phyloP scores from a whole-genome alignment of 148 eudicot species.

The Heliosperma pusillum region DNA sequence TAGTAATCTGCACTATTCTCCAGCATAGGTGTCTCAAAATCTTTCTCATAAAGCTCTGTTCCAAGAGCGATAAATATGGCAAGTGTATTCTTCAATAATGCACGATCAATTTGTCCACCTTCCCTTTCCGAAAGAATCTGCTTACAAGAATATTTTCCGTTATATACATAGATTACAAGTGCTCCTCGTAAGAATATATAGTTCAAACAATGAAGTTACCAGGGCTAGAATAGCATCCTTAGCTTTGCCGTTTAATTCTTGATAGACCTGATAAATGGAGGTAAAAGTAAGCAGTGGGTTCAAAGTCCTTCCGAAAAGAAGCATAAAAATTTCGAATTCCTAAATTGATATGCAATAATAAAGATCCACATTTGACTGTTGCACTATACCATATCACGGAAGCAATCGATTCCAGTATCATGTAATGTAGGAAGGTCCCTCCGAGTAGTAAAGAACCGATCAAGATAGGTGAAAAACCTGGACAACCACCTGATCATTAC shows the following conservation, averaged over 20 bases:
- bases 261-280: constrained; percentile 42
- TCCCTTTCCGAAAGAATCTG: constrained; percentile 73
- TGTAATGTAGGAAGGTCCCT: constrained; percentile 30
- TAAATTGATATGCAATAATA: not conserved
- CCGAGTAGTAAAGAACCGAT: constrained; percentile 33
- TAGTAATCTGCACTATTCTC: constrained; percentile 54
- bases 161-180: constrained; percentile 5
- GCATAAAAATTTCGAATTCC: not conserved
- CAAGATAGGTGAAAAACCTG: constrained; percentile 37
- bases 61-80: constrained; percentile 63
- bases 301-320: not conserved
- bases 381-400: constrained; percentile 37
- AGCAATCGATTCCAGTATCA: constrained; percentile 33
- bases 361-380: not conserved
- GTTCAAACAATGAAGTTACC: constrained; percentile 32
- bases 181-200: not conserved
- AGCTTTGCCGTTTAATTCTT: constrained; percentile 39
- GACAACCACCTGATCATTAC: constrained; percentile 42
- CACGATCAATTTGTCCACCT: constrained; percentile 63
- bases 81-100: constrained; percentile 58
- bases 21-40: constrained; percentile 55
- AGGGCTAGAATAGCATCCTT: constrained; percentile 58
- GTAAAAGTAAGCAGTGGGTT: not conserved
- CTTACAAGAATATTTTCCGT: not conserved
- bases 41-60: constrained; percentile 46